These are phyloP conservation scores for Vicia faba DNA, from an alignment of 306 rosid genomes.

Conservation along the genomic window DNA sequence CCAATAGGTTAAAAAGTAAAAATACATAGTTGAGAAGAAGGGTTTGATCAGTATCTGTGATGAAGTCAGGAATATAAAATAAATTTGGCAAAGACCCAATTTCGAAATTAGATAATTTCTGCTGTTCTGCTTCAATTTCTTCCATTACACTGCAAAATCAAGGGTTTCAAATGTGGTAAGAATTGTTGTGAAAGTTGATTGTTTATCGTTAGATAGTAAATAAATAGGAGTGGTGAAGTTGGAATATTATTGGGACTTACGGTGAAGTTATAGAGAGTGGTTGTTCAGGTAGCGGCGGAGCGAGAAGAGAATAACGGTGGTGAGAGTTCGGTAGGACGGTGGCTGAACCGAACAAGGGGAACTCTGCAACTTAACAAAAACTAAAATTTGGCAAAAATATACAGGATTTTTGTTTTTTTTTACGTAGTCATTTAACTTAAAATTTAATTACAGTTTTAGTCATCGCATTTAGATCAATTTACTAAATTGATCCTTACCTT, in stretches of 20 bases:
- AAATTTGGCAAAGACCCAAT: constrained; percentile 72
- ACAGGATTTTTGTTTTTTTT: no score
- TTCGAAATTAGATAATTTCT: constrained; percentile 43
- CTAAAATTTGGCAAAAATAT: no score
- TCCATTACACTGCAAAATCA: constrained; percentile 48
- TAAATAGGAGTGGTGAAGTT: not conserved
- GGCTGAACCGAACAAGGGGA: not conserved
- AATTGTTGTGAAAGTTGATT: not conserved
- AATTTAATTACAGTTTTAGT: no score
- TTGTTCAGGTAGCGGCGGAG: not conserved
- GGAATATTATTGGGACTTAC: not conserved
- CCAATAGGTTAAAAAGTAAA: not conserved
- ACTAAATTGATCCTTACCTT: no score
- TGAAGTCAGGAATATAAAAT: constrained; percentile 68
- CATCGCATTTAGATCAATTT: no score
- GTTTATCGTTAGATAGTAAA: not conserved
- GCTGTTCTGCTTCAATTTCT: constrained; percentile 40
- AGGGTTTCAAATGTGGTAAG: constrained; percentile 19
- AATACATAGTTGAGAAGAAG: constrained; percentile 62
- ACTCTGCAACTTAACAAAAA: not conserved
- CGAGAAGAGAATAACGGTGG: not conserved
- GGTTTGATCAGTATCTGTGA: constrained; percentile 49
- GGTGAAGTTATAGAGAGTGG: not conserved
- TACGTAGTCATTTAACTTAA: no score
- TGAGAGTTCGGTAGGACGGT: not conserved